A percentile compares a stretch with the other conserved stretches of the same genome.
phyloP scores from a whole-genome alignment of 2,329 filamentous ascomycete species.

The Scytalidium sp. region DNA sequence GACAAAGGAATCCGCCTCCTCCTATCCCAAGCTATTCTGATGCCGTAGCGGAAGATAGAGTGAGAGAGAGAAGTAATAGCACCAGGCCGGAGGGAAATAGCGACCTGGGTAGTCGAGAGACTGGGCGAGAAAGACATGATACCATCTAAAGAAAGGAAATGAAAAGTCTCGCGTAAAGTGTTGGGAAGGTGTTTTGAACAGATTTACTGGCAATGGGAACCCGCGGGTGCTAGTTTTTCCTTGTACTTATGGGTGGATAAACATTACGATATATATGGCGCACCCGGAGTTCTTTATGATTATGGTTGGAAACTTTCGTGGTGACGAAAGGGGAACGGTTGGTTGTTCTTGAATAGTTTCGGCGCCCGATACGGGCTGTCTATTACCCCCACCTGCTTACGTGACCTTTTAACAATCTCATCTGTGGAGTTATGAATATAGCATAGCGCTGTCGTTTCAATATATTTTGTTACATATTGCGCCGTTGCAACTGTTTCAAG shows the following conservation, averaged over 20 bases:
- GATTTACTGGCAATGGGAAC: neutral
- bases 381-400: neutral
- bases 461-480: neutral
- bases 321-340: neutral
- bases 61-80: conserved; percentile 12
- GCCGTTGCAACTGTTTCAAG: neutral
- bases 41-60: conserved; percentile 24
- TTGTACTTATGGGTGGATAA: neutral
- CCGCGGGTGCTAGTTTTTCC: neutral
- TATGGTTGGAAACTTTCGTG: neutral
- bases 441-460: neutral
- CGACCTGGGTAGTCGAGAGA: neutral
- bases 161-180: neutral
- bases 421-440: neutral
- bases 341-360: neutral
- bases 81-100: neutral
- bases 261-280: neutral
- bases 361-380: neutral
- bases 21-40: conserved; percentile 33
- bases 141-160: neutral
- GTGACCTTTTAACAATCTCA: neutral
- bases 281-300: neutral
- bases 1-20: conserved; percentile 24
- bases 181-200: neutral
- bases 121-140: neutral